Evolutionary conservation across 2,329 filamentous ascomycete species (phyloP), one percentile per base, ranked within the genome.

Genomic region (Trichoderma endophyticum): DNA sequence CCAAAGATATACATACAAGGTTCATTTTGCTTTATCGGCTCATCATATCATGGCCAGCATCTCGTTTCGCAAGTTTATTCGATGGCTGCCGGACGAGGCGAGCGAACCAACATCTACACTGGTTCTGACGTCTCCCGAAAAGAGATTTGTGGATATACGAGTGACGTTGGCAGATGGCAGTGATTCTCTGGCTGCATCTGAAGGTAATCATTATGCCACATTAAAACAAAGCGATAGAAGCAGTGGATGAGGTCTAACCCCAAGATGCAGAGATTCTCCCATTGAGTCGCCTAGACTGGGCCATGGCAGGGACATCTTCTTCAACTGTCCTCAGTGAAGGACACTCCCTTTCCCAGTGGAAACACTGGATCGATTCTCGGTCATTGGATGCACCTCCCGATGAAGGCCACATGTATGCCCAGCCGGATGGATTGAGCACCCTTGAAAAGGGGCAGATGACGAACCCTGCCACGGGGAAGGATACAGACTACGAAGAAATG

Each of bases 401-500:
- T 73, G 84, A 88, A 60, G 90, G 89, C 1, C 84, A 88, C 75
- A 89, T 89, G 83, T 84, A 84, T 56, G 80, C 82, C 0, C 81
- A 82, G 36, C 73, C 79, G 4, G 78, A 83, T 76, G 81, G 81
- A 43, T 54, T 72, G 34, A 77, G 77, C 15, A 82, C 84, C 8
- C 79, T 91, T 6, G 91, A 93, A 78, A 86, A 81, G 57, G 91
- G 91, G 0, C 75, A 76, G 14, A 91, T 91, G 86, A 80, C 85
- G 12, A 89, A 92, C 74, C 88, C 88, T 0, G 82, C 79, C 1
- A 88, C 87, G 1, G 86, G 86, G 0, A 56, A 76, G 1, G 78
- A 84, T 51, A 85, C 84, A 11, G 80, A 81, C 1, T 93, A 94
- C 75, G 90, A 93, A 78, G 91, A 93, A 79, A 77, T 91, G 3